Conservation (phyloP, 2,329 filamentous ascomycete species). For the Cordyceps tenuipes region DNA sequence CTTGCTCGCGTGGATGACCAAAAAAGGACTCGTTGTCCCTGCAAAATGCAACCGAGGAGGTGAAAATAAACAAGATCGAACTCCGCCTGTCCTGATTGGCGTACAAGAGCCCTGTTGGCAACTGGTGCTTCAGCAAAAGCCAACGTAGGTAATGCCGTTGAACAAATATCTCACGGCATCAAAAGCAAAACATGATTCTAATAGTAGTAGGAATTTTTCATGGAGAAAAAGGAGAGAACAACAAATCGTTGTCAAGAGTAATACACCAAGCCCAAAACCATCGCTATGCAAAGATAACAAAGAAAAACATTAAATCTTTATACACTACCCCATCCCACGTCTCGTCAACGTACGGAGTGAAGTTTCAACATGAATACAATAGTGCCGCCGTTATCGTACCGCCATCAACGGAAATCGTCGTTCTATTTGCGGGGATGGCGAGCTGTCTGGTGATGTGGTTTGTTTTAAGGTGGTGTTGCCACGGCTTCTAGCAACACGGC, state of each 20-base stretch:
- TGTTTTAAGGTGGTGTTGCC: constrained; percentile 46
- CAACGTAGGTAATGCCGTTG: neutral
- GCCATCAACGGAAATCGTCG: constrained; percentile 58
- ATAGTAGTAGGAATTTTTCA: neutral
- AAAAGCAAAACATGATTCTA: neutral
- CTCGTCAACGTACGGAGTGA: constrained; percentile 7
- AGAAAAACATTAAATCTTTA: constrained; percentile 12
- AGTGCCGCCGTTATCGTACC: constrained; percentile 36
- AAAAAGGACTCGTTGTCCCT: neutral
- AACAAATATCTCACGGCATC: neutral
- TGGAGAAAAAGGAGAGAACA: constrained; percentile 1
- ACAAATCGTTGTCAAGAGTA: constrained; percentile 12
- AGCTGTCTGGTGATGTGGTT: constrained; percentile 42
- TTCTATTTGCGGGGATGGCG: constrained; percentile 41
- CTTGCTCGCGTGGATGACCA: neutral
- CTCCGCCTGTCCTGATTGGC: neutral
- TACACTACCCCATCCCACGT: constrained; percentile 10
- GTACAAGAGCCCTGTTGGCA: neutral
- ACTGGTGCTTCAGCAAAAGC: neutral
- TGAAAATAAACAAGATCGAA: neutral
- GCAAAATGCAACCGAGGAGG: neutral
- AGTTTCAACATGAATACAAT: constrained; percentile 13
- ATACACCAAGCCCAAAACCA: constrained; percentile 20
- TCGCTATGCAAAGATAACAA: constrained; percentile 31
- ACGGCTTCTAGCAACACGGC: constrained; percentile 41